Evolutionary conservation across 352 stramenopile genomes (phyloP).

Genomic region (Globisporangium emineosum): DNA sequence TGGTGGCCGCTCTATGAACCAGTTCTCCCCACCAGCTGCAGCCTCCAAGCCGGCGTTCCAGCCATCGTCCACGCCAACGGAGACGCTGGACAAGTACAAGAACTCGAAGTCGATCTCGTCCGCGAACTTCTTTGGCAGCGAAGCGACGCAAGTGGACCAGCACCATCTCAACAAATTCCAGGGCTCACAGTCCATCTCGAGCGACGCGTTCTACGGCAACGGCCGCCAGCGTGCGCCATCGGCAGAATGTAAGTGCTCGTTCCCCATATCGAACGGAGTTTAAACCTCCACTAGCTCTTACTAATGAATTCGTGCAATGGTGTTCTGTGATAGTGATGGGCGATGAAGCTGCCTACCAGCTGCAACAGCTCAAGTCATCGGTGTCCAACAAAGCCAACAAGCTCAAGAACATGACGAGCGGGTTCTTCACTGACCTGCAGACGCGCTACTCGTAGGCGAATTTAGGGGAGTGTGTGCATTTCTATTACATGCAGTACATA

Average conservation of each 20-base stretch:
- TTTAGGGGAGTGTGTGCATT: not conserved
- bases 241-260: constrained; percentile 42
- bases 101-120: constrained; percentile 91
- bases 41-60: constrained; percentile 9
- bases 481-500: not conserved
- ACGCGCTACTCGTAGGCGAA: constrained; percentile 63
- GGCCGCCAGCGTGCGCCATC: constrained; percentile 56
- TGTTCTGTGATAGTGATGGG: constrained; percentile 32
- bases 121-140: constrained; percentile 86
- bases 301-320: not conserved
- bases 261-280: not conserved
- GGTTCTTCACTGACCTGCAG: constrained; percentile 86
- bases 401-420: constrained; percentile 89
- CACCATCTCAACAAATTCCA: constrained; percentile 74
- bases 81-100: constrained; percentile 91
- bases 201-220: constrained; percentile 82
- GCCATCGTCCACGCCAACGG: constrained; percentile 18
- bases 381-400: constrained; percentile 77
- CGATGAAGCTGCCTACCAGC: constrained; percentile 82
- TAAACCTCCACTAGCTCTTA: not conserved
- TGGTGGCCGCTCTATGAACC: constrained; percentile 5
- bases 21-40: constrained; percentile 13
- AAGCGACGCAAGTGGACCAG: constrained; percentile 50
- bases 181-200: constrained; percentile 83
- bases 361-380: constrained; percentile 85